Base-by-base conservation (phyloP, 2,329 filamentous ascomycete genomes). In the Colletotrichum agaves region DNA sequence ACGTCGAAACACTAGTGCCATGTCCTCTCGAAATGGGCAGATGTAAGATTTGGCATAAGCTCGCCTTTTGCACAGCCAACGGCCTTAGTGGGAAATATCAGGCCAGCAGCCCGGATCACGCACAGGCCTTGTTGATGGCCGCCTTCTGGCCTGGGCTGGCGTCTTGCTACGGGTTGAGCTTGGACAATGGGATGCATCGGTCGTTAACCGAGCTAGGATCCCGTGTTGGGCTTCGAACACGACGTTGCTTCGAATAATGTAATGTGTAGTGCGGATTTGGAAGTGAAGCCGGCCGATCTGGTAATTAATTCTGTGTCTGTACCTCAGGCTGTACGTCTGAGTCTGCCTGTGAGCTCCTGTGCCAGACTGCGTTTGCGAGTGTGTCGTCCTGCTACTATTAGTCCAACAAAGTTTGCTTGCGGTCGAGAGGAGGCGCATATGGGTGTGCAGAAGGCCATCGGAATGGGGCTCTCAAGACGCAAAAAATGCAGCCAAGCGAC, bases 1-100 rank as follows among this genome's bases (percentile, higher is more conserved):
- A 64, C 23, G 61, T 64, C 61, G 65, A 67, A 67, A 67, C 65
- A 64, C 61, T 67, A 67, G 65, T 55, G 61, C 47, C 64, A 55
- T 59, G 53, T 35, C 65, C 43, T 64, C 33, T 35, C 12, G 27
- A 21, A 60, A 67, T 55, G 61, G 35, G 65, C 49, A 57, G 55
- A 65, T 59, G 61, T 65, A 67, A 67, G 65, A 61, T 67, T 67
- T 65, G 65, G 65, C 53, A 53, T 64, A 27, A 61, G 13, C 23
- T 60, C 53, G 53, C 41, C 53, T 35, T 61, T 60, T 64, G 64
- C 61, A 39, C 19, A 37, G 49, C 33, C 46, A 41, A 47, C 53
- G 61, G 53, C 47, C 53, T 31, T 41, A 55, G 53, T 53, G 19
- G 65, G 61, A 55, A 59, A 64, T 56, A 67, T 60, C 53, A 43